These are phyloP conservation scores for Amaranthus hypochondriacus DNA, from an alignment of 148 eudicot species.

Conservation along the genomic window DNA sequence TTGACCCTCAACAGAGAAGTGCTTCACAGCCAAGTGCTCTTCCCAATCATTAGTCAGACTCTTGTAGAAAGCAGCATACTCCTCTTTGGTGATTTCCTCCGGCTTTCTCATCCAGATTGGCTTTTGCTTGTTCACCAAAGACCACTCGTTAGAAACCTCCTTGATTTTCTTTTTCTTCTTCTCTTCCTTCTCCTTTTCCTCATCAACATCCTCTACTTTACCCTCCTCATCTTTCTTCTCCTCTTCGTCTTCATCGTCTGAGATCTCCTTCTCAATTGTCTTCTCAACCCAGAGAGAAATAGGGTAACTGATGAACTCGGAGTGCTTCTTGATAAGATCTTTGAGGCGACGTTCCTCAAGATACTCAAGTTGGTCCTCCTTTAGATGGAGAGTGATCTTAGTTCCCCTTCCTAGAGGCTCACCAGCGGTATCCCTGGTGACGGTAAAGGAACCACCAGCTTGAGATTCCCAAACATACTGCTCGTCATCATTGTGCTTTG, in stretches of 20 bases:
- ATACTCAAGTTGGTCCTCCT: constrained; percentile 81
- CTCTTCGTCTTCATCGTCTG: constrained; percentile 78
- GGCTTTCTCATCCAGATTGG: constrained; percentile 96
- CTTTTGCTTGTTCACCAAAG: constrained; percentile 62
- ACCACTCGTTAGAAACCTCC: constrained; percentile 82
- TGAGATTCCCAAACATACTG: constrained; percentile 76
- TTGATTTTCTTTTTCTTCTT: constrained; percentile 84
- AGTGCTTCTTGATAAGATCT: constrained; percentile 71
- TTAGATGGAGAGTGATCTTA: constrained; percentile 59
- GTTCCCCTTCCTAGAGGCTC: constrained; percentile 74
- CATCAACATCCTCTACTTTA: constrained; percentile 79
- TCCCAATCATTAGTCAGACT: constrained; percentile 73
- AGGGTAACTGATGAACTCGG: constrained; percentile 79
- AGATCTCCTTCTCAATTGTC: constrained; percentile 77
- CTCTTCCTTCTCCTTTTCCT: constrained; percentile 73
- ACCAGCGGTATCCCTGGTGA: constrained; percentile 67
- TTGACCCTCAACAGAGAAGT: constrained; percentile 84
- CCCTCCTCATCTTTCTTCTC: constrained; percentile 80
- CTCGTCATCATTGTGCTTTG: constrained; percentile 80
- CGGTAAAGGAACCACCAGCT: constrained; percentile 78
- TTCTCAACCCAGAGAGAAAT: constrained; percentile 82
- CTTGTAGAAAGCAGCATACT: constrained; percentile 73
- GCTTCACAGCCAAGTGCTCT: constrained; percentile 87
- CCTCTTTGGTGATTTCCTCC: constrained; percentile 73
- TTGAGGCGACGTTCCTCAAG: constrained; percentile 83